Evolutionary conservation across 768 basidiomycete genomes (phyloP).

Genomic region (Nidularia sp.): DNA sequence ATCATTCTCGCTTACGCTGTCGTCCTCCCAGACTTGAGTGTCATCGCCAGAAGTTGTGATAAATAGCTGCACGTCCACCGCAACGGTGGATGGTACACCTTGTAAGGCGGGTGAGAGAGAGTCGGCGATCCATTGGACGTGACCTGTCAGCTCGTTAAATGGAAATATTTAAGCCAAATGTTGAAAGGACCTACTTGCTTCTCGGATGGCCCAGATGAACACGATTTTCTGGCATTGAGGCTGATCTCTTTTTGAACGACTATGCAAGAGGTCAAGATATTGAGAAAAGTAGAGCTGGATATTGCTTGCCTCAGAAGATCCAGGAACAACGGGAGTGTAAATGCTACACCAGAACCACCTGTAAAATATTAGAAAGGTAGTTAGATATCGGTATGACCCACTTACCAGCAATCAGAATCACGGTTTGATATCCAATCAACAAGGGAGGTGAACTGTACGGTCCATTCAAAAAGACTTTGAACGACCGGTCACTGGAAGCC

Average conservation of each 20-base stretch:
- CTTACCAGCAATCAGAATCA: constrained; percentile 38
- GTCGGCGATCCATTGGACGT: constrained; percentile 43
- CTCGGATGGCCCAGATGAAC: constrained; percentile 43
- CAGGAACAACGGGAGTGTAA: constrained; percentile 39
- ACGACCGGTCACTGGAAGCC: constrained; percentile 16
- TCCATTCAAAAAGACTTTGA: constrained; percentile 51
- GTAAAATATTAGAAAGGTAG: background rate
- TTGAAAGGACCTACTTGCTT: constrained; percentile 21
- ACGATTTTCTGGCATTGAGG: constrained; percentile 24
- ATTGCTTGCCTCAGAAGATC: constrained; percentile 31
- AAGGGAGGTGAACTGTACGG: constrained; percentile 37
- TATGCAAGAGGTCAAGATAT: constrained; percentile 2
- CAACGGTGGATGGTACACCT: constrained; percentile 20
- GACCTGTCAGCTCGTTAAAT: constrained; percentile 14
- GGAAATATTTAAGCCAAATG: background rate
- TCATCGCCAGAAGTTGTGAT: constrained; percentile 24
- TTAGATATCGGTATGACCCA: background rate
- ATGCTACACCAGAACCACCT: constrained; percentile 51
- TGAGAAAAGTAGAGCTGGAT: background rate
- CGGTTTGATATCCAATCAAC: constrained; percentile 29
- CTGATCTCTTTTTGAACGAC: constrained; percentile 17
- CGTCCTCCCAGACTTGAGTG: constrained; percentile 11
- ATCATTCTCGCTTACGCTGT: constrained; percentile 10
- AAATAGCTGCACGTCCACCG: constrained; percentile 35
- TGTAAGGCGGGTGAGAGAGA: constrained; percentile 25